A percentile compares a stretch with the other conserved stretches of the same genome.
Conservation (phyloP, 2,329 filamentous ascomycete species). For the Aureobasidium sp. region DNA sequence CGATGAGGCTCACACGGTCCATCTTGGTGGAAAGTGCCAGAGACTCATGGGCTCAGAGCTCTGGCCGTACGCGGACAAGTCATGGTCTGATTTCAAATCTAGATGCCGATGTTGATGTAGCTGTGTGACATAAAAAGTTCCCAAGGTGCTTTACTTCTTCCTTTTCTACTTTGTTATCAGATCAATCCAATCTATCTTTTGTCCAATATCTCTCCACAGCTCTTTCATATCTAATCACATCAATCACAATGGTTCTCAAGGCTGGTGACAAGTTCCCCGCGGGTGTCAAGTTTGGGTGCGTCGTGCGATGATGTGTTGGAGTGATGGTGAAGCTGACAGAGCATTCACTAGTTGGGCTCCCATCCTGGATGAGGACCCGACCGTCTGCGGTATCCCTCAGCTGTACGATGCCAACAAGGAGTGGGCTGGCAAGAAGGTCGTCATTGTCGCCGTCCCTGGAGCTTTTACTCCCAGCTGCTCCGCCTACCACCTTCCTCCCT, state of each 20-base stretch:
- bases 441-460: conserved; percentile 60
- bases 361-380: conserved; percentile 63
- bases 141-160: not conserved
- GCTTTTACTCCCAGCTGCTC: conserved; percentile 87
- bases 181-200: not conserved
- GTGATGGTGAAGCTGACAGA: not conserved
- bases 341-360: conserved; percentile 59
- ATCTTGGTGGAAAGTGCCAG: conserved; percentile 7
- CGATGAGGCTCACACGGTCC: not conserved
- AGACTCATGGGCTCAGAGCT: not conserved
- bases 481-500: conserved; percentile 70
- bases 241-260: conserved; percentile 56
- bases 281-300: conserved; percentile 67
- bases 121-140: not conserved
- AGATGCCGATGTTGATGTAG: not conserved
- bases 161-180: not conserved
- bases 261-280: conserved; percentile 76
- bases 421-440: conserved; percentile 62
- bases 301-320: conserved; percentile 15
- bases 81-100: conserved; percentile 11
- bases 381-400: conserved; percentile 68
- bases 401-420: conserved; percentile 73
- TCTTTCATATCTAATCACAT: conserved; percentile 3
- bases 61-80: not conserved
- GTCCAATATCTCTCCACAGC: not conserved